Evolutionary conservation across 805 yeast genomes (phyloP).

Genomic region (Brettanomyces nanus): DNA sequence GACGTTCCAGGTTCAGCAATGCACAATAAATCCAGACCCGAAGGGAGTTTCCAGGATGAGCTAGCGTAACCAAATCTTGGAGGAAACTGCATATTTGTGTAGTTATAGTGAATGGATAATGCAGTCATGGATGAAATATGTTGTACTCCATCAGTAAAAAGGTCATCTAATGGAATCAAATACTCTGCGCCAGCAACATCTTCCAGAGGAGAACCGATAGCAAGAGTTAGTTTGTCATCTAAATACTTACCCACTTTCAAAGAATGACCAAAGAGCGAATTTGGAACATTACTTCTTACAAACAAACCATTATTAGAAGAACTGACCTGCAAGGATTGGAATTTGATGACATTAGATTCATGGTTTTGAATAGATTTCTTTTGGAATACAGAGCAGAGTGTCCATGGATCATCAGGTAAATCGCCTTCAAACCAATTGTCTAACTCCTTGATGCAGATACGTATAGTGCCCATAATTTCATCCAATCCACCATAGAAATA

Average conservation of each 20-base stretch:
- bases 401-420: constrained; percentile 22
- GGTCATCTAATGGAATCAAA: constrained; percentile 31
- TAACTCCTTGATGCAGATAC: constrained; percentile 31
- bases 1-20: constrained; percentile 48
- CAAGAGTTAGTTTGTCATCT: constrained; percentile 30
- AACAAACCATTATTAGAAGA: neutral
- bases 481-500: constrained; percentile 47
- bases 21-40: constrained; percentile 30
- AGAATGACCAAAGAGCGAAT: constrained; percentile 40
- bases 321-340: neutral
- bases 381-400: constrained; percentile 21
- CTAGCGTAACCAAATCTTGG: constrained; percentile 36
- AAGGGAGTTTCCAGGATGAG: constrained; percentile 18
- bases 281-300: constrained; percentile 9
- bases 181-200: constrained; percentile 36
- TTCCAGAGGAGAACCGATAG: constrained; percentile 45
- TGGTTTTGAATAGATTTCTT: neutral
- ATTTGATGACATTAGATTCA: neutral
- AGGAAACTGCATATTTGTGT: constrained; percentile 12
- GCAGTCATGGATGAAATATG: neutral
- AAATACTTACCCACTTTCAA: constrained; percentile 36
- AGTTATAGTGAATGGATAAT: neutral
- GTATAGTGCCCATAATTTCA: constrained; percentile 35
- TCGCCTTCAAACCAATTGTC: constrained; percentile 33
- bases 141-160: constrained; percentile 6